phyloP scores from a whole-genome alignment of 129 eudicot species.

The Flaveria sonorensis region DNA sequence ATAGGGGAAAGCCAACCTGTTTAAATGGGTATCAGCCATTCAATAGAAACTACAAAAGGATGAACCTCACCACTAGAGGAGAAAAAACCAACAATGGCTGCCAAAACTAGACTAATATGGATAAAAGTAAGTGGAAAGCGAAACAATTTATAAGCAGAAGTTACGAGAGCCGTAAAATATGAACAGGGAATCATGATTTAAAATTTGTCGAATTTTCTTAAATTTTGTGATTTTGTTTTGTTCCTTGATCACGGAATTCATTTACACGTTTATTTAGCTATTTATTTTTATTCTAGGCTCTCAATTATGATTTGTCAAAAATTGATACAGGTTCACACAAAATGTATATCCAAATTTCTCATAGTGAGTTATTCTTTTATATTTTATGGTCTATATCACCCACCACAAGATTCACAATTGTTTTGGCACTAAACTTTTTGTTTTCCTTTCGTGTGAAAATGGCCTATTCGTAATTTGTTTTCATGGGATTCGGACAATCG shows the following conservation, averaged over 20 bases:
- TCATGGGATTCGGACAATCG: conserved; percentile 22
- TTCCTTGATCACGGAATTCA: too few relatives aligned
- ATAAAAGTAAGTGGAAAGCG: not conserved
- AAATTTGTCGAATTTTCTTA: too few relatives aligned
- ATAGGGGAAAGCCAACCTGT: conserved; percentile 33
- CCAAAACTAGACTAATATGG: not conserved
- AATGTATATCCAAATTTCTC: too few relatives aligned
- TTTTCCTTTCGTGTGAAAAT: conserved; percentile 31
- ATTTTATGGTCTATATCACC: not conserved
- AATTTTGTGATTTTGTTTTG: too few relatives aligned
- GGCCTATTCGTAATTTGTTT: conserved; percentile 13
- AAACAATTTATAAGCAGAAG: not conserved
- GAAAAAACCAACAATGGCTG: not conserved
- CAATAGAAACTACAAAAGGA: conserved; percentile 27
- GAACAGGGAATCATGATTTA: too few relatives aligned
- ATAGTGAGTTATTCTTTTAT: not conserved
- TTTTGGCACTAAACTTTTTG: conserved; percentile 5
- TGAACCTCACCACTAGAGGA: conserved; percentile 36
- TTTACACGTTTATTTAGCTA: too few relatives aligned
- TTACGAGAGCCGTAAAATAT: too few relatives aligned
- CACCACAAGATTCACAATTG: conserved; percentile 1
- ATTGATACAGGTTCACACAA: too few relatives aligned
- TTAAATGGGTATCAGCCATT: conserved; percentile 37
- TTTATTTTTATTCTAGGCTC: too few relatives aligned
- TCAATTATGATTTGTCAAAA: too few relatives aligned